Evolutionary conservation across 2,329 filamentous ascomycete species (phyloP), one percentile per base, ranked within the genome.

Genomic region (Fusarium devonianum): DNA sequence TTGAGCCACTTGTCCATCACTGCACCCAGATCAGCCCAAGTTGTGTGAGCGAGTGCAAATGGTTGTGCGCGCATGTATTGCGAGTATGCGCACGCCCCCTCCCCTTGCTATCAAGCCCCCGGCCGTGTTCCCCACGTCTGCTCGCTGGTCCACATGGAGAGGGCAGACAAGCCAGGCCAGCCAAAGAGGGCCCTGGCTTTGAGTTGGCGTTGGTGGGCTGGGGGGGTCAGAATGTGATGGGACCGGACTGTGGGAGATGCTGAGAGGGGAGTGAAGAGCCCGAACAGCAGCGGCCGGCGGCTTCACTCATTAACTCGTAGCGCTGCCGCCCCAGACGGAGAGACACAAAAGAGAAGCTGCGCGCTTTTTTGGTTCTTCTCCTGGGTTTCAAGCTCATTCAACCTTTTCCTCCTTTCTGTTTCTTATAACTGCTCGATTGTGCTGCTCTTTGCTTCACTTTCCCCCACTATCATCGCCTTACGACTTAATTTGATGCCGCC

Each of bases 291-390:
- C 48, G 63, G 49, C 53, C 50, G 36, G 53, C 48, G 45, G 53
- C 56, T 62, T 62, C 56, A 54, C 60, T 63, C 60, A 63, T 63
- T n/a, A 63, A 62, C 54, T 64, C 36, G 49, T 41, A 59, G 56
- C 45, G 48, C 44, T 49, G 47, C 59, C 47, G 53, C 56, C 50
- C 52, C 52, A 48, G 49, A 42, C 17, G 39, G 49, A 48, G 39
- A 48, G 45, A 46, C 61, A 64, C 56, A 58, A 63, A 64, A 63
- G 58, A 60, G 21, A 36, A 63, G 58, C 53, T 64, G 62, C 62
- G 62, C 62, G 59, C 60, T 65, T 65, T 64, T 64, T 41, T 48
- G 38, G 18, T 17, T n/a, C 16, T 18, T 60, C 44, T 41, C 37
- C 39, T 48, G 18, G 29, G 49, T 35, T 46, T 39, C 19, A 35